These are phyloP conservation scores for Sedum album DNA, from an alignment of 164 flowering plant species.

Conservation along the genomic window DNA sequence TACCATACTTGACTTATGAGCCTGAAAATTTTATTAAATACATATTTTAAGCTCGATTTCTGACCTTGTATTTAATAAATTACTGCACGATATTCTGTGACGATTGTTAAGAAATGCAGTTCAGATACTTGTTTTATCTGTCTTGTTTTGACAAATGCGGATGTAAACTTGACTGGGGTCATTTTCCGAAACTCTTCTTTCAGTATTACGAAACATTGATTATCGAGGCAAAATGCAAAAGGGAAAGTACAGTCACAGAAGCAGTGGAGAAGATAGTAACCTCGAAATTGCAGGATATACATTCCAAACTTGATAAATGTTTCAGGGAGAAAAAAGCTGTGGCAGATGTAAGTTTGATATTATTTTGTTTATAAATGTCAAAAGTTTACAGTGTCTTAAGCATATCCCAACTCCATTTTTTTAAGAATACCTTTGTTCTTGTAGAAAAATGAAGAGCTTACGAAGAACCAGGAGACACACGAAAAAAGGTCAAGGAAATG, in stretches of 20 bases:
- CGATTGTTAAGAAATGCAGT: too few relatives aligned
- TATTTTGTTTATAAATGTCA: not conserved
- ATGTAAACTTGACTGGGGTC: not conserved
- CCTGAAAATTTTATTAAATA: not conserved
- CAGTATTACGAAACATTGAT: constrained; percentile 81
- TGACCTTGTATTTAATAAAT: not conserved
- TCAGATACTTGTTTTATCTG: too few relatives aligned
- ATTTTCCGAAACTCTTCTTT: constrained; percentile 8
- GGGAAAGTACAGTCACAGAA: constrained; percentile 39
- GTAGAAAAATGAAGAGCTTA: constrained; percentile 58
- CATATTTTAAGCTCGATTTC: not conserved
- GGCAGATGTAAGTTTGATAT: constrained; percentile 33
- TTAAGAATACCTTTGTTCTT: not conserved
- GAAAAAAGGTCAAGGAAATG: constrained; percentile 43
- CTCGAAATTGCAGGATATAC: constrained; percentile 47
- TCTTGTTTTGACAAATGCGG: not conserved
- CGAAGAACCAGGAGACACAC: constrained; percentile 51
- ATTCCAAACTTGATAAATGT: constrained; percentile 46
- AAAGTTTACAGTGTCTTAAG: not conserved
- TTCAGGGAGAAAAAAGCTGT: constrained; percentile 45
- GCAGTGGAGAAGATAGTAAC: constrained; percentile 58
- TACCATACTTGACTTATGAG: not conserved
- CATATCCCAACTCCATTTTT: not conserved
- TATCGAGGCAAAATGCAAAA: constrained; percentile 50
- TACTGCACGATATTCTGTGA: too few relatives aligned